Conservation (phyloP, 345 rosid genomes). For the Lepidium aucheri region DNA sequence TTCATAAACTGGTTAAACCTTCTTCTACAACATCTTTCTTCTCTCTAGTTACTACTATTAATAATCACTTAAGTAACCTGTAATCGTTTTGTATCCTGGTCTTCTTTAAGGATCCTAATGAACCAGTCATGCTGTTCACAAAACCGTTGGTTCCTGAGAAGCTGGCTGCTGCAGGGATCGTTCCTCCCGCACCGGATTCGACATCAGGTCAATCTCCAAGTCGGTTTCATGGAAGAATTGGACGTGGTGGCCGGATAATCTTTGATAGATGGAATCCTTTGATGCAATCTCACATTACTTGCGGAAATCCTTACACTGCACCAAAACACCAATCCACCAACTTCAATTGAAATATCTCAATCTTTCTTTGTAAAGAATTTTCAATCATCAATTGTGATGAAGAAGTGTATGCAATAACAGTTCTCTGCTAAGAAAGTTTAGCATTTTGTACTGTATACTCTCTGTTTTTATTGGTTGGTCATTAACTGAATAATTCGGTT, state of each 20-base stretch:
- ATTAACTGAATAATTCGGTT: background rate
- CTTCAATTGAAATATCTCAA: constrained; percentile 29
- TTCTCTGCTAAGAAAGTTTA: background rate
- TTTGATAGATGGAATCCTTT: constrained; percentile 97
- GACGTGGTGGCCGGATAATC: constrained; percentile 89
- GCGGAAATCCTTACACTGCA: constrained; percentile 56
- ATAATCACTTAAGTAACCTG: background rate
- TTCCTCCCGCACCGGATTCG: constrained; percentile 54
- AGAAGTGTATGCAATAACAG: background rate
- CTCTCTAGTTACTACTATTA: background rate
- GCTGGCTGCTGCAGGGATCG: constrained; percentile 75
- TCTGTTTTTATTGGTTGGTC: background rate
- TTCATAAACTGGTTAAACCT: constrained; percentile 60
- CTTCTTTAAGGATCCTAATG: constrained; percentile 61
- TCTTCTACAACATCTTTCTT: background rate
- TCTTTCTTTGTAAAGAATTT: constrained; percentile 13
- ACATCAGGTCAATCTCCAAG: constrained; percentile 31
- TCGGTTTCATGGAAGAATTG: constrained; percentile 82
- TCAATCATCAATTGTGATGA: constrained; percentile 7
- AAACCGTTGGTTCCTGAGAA: constrained; percentile 87
- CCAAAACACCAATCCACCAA: constrained; percentile 52
- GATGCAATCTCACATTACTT: constrained; percentile 56
- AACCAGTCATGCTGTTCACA: constrained; percentile 83
- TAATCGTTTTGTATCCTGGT: background rate
- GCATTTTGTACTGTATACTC: background rate